Percentiles rank a stretch among this genome's conserved stretches.
phyloP scores from a whole-genome alignment of 768 basidiomycete species.

The Mycena rebaudengoi region DNA sequence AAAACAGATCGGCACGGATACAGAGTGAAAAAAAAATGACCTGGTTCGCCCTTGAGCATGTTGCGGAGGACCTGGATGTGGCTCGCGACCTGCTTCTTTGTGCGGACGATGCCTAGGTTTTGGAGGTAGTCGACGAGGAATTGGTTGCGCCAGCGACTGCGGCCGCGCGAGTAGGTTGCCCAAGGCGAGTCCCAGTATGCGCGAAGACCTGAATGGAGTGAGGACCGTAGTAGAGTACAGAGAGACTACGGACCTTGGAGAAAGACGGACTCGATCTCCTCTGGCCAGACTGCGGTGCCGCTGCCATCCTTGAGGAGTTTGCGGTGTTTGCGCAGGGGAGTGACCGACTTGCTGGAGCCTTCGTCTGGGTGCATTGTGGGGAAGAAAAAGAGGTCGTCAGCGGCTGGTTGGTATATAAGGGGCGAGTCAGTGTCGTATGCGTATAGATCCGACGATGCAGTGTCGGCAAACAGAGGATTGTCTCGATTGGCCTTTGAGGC shows the following conservation, averaged over 20 bases:
- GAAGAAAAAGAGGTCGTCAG: too few relatives aligned
- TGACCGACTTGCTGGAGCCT: slow-evolving; percentile 52
- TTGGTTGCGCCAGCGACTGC: slow-evolving; percentile 86
- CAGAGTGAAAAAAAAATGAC: slow-evolving; percentile 47
- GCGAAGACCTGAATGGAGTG: slow-evolving; percentile 61
- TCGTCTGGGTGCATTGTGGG: slow-evolving; percentile 18
- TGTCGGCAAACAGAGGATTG: too few relatives aligned
- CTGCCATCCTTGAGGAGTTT: slow-evolving; percentile 84
- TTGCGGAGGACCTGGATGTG: slow-evolving; percentile 87
- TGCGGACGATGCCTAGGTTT: slow-evolving; percentile 71
- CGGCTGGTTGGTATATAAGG: too few relatives aligned
- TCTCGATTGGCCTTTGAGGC: not conserved
- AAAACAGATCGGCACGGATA: slow-evolving; percentile 12
- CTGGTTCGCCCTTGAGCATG: slow-evolving; percentile 88
- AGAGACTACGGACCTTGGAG: slow-evolving; percentile 63
- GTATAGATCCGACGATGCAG: too few relatives aligned
- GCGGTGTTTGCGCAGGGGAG: slow-evolving; percentile 82
- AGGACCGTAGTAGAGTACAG: not conserved
- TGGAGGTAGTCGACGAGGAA: slow-evolving; percentile 85
- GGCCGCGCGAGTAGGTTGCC: slow-evolving; percentile 75
- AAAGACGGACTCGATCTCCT: slow-evolving; percentile 78
- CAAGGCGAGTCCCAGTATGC: slow-evolving; percentile 85
- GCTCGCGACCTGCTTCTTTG: slow-evolving; percentile 91
- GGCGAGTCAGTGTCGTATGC: too few relatives aligned
- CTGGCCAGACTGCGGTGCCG: slow-evolving; percentile 87